phyloP scores from a whole-genome alignment of 306 rosid species.

The Amphicarpaea edgeworthii region DNA sequence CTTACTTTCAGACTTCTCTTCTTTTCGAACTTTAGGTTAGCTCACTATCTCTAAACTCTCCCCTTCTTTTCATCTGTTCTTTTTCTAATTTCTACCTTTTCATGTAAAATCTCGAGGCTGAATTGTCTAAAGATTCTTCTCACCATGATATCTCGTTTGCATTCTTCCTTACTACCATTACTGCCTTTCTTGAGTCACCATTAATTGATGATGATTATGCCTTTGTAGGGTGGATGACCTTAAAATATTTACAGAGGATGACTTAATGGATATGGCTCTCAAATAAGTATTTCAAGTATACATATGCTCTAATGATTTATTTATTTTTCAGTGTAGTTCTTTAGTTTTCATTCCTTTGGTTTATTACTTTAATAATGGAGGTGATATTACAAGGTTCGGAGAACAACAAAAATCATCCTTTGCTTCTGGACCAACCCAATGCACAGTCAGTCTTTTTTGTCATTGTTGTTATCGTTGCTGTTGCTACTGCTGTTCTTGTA shows the following conservation, averaged over 20 bases:
- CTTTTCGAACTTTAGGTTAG: slow-evolving; percentile 68
- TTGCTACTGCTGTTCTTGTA: background rate
- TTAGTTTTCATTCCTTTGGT: too few species aligned
- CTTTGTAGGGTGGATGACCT: too few species aligned
- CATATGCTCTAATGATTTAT: background rate
- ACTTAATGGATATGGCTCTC: slow-evolving; percentile 84
- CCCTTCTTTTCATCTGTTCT: background rate
- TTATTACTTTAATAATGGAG: slow-evolving; percentile 15
- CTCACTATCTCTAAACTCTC: too few species aligned
- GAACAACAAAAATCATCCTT: slow-evolving; percentile 43
- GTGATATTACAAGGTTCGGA: slow-evolving; percentile 44
- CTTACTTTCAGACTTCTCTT: too few species aligned
- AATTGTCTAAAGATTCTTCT: slow-evolving; percentile 53
- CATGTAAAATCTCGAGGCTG: slow-evolving; percentile 66
- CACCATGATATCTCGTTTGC: slow-evolving; percentile 65
- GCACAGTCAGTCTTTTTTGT: slow-evolving; percentile 41
- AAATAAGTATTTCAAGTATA: slow-evolving; percentile 63
- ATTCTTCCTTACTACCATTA: background rate
- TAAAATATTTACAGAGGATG: too few species aligned
- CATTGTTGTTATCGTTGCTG: background rate
- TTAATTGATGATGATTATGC: too few species aligned
- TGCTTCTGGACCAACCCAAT: slow-evolving; percentile 46
- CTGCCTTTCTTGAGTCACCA: background rate
- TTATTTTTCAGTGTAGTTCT: background rate
- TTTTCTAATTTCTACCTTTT: background rate